phyloP scores from a whole-genome alignment of 2,329 filamentous ascomycete species.

The Emergomyces orientalis region DNA sequence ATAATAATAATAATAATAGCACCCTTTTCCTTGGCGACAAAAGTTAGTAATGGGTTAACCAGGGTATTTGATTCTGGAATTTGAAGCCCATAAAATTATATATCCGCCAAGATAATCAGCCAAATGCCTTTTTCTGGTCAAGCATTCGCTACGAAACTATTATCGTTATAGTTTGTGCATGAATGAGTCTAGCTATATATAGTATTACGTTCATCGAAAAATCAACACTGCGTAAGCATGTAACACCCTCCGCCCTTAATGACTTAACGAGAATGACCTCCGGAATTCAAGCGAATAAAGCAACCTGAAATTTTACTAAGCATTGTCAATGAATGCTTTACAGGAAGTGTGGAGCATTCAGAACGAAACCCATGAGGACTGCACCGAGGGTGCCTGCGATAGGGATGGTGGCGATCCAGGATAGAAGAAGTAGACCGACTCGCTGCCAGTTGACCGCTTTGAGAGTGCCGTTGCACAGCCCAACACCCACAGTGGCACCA shows the following conservation, averaged over 20 bases:
- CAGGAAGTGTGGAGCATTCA: conserved; percentile 53
- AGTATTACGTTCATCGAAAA: too few species aligned
- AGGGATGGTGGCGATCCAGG: conserved; percentile 59
- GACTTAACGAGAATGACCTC: background rate
- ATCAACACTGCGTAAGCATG: too few species aligned
- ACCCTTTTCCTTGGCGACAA: too few species aligned
- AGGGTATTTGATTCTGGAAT: too few species aligned
- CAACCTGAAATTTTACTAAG: background rate
- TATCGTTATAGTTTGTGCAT: too few species aligned
- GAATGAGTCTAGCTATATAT: too few species aligned
- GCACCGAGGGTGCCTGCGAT: conserved; percentile 51
- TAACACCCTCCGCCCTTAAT: background rate
- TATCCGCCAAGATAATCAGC: too few species aligned
- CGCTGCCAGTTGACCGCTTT: conserved; percentile 70
- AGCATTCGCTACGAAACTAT: too few species aligned
- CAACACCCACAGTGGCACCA: conserved; percentile 67
- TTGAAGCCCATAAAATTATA: too few species aligned
- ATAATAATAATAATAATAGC: too few species aligned
- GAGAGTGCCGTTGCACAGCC: conserved; percentile 62
- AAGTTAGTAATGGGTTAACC: too few species aligned
- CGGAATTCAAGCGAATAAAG: background rate
- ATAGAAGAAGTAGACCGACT: conserved; percentile 56
- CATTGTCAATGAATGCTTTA: background rate
- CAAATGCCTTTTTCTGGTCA: too few species aligned
- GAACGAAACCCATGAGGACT: conserved; percentile 43